Base-by-base conservation (phyloP, 106 monocot species). In the Vanilla planifolia region DNA sequence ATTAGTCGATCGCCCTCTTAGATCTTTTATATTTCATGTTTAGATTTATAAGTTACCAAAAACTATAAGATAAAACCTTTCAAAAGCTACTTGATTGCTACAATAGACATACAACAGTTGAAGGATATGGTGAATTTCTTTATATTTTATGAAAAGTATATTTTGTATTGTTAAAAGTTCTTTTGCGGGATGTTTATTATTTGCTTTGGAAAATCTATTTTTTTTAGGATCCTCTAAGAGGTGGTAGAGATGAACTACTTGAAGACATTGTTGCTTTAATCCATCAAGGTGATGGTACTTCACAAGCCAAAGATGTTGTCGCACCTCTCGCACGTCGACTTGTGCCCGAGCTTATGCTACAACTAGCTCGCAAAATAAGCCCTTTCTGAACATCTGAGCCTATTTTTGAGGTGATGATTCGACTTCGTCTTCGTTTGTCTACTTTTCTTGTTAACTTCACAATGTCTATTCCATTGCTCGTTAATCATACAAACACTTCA, bases 151-250 rank as follows among this genome's bases (percentile, higher is more conserved):
- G 7, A 5, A 37, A 37, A 37, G 37, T 10, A 53, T 15, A 11
- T 6, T 30, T 53, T 32, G 11, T 28, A 32, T 28, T 53, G 26
- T 30, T 53, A 16, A 53, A n/a, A n/a, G n/a, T n/a, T n/a, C n/a
- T n/a, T 53, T 30, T 14, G 11, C 13, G 32, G 16, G 32, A 35
- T 57, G 6, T 4, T 19, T 57, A 20, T 57, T 57, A 1, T 57
- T 1, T 57, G 4, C 17, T 57, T 35, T 29, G 15, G 15, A 30
- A 10, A 37, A 23, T 50, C 24, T 53, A 8, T 24, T 15, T 57
- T 57, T 17, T 66, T 1, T 69, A 88, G 88, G 88, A 88, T 76
- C 88, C 88, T 55, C 73, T 88, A 8, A 75, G 88, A 73, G 88
- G 88, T 40, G 88, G 88, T 63, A 73, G 64, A 47, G 83, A 88